phyloP scores from a whole-genome alignment of 2,329 filamentous ascomycete genomes.

The Zymoseptoria tritici region DNA sequence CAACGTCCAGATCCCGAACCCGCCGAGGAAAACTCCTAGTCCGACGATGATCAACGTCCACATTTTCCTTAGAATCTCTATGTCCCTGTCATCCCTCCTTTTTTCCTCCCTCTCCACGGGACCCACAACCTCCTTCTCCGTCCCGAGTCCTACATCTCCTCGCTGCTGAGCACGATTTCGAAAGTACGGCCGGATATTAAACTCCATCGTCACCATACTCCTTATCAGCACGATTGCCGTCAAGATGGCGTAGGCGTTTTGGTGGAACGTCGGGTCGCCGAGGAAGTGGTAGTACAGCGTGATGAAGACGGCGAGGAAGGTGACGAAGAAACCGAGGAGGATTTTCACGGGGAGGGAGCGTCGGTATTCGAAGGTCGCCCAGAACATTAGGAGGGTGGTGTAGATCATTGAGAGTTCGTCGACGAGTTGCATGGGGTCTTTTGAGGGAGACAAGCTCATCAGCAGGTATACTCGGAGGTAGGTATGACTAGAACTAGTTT shows the following conservation, averaged over 20 bases:
- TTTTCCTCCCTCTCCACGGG: conserved; percentile 33
- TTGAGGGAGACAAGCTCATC: too few species aligned
- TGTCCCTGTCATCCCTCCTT: conserved; percentile 49
- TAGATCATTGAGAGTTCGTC: conserved; percentile 68
- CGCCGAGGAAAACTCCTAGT: conserved; percentile 62
- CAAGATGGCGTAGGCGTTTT: conserved; percentile 66
- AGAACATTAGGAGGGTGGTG: conserved; percentile 62
- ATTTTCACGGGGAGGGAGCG: conserved; percentile 46
- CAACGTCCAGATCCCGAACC: conserved; percentile 70
- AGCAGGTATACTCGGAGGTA: too few species aligned
- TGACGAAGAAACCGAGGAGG: conserved; percentile 50
- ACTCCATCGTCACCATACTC: conserved; percentile 71
- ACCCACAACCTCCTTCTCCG: too few species aligned
- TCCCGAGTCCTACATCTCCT: too few species aligned
- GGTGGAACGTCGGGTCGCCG: conserved; percentile 76
- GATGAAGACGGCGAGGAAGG: conserved; percentile 53
- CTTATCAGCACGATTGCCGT: conserved; percentile 64
- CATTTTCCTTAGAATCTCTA: conserved; percentile 57
- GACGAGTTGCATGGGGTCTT: conserved; percentile 64
- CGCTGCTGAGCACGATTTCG: too few species aligned
- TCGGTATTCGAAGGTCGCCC: conserved; percentile 67
- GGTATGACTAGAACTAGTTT: too few species aligned
- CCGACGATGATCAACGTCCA: conserved; percentile 67
- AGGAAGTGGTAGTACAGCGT: conserved; percentile 75
- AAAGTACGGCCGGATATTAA: conserved; percentile 52